Evolutionary conservation across 2,329 filamentous ascomycete genomes (phyloP), one percentile per base, ranked within the genome.

Genomic region (Penicillium corylophilum): DNA sequence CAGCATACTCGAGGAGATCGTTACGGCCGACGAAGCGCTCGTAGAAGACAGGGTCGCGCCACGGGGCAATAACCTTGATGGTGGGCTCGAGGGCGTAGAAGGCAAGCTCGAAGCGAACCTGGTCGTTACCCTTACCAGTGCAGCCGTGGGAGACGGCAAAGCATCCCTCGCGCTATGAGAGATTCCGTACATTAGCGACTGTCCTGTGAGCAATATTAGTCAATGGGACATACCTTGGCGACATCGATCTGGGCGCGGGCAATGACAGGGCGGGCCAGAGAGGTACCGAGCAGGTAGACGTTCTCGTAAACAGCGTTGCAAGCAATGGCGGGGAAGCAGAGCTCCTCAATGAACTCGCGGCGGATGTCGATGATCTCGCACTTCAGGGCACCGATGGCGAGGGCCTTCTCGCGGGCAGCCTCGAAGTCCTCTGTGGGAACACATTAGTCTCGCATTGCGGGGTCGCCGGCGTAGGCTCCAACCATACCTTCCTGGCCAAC

Each of bases 311-410:
- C 82, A 56, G 83, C 83, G 60, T 86, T 71, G 67, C 67, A 84
- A 52, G 61, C 60, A 57, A 94, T 82, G 55, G 89, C 89, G 46
- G 82, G 86, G 82, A 86, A 92, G 78, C 86, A 87, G 40, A 94
- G 80, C 77, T 93, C 82, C 63, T 91, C 87, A 61, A 94, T 83
- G 66, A 94, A 92, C 73, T 90, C 86, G 57, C 66, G 79, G 64
- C 84, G 83, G 48, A 93, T 79, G 70, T 94, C 76, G 56, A 79
- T 74, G 59, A 85, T 79, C 57, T 81, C 70, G 71, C 86, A 82
- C 75, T 83, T 82, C 74, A 82, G 76, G 20, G 87, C 87, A 64
- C 87, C 87, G 57, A 89, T 82, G 72, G 82, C 81, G 57, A 83
- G 52, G 48, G 87, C 87, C 81, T 92, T 91, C 68, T 82, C 80